Percentiles rank a stretch among this genome's conserved stretches.
phyloP scores from a whole-genome alignment of 768 basidiomycete species.

The Rhodotorula paludigena region DNA sequence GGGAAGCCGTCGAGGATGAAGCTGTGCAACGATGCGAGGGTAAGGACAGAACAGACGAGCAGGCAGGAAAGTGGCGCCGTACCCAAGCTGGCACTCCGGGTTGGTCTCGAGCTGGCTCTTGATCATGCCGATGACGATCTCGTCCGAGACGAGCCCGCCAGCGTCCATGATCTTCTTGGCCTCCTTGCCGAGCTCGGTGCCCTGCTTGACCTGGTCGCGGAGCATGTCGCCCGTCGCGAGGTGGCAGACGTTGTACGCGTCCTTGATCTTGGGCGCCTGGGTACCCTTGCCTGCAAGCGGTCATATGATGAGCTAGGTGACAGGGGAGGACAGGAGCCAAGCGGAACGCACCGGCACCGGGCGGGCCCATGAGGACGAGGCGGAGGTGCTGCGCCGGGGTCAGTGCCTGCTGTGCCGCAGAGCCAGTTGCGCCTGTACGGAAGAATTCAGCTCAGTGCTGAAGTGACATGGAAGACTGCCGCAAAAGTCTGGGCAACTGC shows the following conservation, averaged over 20 bases:
- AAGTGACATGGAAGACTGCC: too few species aligned
- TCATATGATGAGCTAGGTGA: too few species aligned
- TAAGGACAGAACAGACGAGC: neutral
- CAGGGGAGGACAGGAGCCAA: neutral
- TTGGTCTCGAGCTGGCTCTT: conserved; percentile 91
- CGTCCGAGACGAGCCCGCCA: conserved; percentile 90
- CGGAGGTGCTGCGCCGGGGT: conserved; percentile 62
- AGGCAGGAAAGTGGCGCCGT: conserved; percentile 45
- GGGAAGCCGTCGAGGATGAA: conserved; percentile 99
- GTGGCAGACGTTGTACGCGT: conserved; percentile 94
- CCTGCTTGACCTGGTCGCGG: conserved; percentile 79
- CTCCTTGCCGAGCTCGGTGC: conserved; percentile 79
- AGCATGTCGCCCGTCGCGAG: conserved; percentile 99
- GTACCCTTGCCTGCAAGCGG: conserved; percentile 83
- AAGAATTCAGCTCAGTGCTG: too few species aligned
- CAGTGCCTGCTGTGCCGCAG: conserved; percentile 52
- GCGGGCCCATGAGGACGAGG: conserved; percentile 90
- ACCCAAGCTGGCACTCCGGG: conserved; percentile 91
- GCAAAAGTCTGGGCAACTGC: too few species aligned
- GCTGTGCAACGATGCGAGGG: conserved; percentile 50
- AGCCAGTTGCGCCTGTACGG: conserved; percentile 23
- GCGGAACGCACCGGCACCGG: conserved; percentile 75
- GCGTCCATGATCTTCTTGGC: conserved; percentile 98
- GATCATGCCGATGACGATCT: conserved; percentile 97
- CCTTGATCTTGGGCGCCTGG: conserved; percentile 86